Base-by-base conservation (phyloP, 768 basidiomycete species). In the Boletus sp. region DNA sequence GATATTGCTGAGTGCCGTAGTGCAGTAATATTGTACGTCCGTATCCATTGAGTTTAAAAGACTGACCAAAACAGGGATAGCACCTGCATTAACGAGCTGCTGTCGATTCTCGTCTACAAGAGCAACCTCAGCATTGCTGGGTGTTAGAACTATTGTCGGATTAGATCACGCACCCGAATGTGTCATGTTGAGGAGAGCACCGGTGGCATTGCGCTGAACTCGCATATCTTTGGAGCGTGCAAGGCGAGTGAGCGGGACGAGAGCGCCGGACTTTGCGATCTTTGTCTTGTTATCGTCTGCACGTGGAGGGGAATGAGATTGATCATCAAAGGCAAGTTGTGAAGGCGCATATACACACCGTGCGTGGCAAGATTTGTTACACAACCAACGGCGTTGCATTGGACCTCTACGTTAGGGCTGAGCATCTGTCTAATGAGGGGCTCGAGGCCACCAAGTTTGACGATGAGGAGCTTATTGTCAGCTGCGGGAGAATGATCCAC, bases 11-110 rank as follows among this genome's bases (percentile, higher is more conserved):
- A 99, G 74, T 7, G 97, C 97, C 13, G 97, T 99, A 7, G 97
- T 99, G 73, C 97, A 99, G 70, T 99, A 99, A 67, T 99, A 99
- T 70, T 99, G 97, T 2, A 99, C 97, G 67, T 99, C 97, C n/a
- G 97, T 99, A 70, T 99, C 97, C 45, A 90, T 85, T 6, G 92
- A 94, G 68, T 95, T 97, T 58, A 99, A 78, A 33, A 99, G 79
- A 65, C 88, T 88, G 60, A 99, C 97, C 11, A 96, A 82, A 30
- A 99, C 97, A 15, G 97, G 97, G 55, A 99, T 98, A 21, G 97
- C 97, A 5, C 97, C 97, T 29, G 97, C 97, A 61, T 93, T 94
- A 61, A 99, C 97, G 51, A 99, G 87, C 64, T 98, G 96, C 66
- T 98, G 96, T 51, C 97, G 80, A 71, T 99, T 99, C 76, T 99